phyloP scores from a whole-genome alignment of 192 early-diverging fungal species.

The Oehlia diaphana region DNA sequence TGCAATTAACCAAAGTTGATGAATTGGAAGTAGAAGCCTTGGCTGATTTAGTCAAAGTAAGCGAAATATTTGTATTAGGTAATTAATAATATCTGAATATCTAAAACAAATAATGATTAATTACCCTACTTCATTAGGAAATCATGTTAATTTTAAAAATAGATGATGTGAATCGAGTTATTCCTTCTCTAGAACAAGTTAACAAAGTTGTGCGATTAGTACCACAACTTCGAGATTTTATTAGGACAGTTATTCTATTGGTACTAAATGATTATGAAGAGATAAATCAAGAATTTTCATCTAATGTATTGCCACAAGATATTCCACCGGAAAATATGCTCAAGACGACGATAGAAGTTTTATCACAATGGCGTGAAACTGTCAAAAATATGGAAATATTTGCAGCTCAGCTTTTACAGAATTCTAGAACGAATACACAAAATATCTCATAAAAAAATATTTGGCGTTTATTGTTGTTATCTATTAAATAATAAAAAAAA shows the following conservation, averaged over 20 bases:
- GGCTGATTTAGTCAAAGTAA: neutral
- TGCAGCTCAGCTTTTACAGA: conserved; percentile 3
- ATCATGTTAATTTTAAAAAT: conserved; percentile 6
- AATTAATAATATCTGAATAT: neutral
- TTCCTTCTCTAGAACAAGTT: conserved; percentile 2
- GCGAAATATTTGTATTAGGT: neutral
- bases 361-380: neutral
- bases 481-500: too few species aligned
- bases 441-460: too few species aligned
- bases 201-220: conserved; percentile 7
- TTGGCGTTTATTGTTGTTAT: too few species aligned
- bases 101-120: neutral
- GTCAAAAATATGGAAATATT: neutral
- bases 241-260: neutral
- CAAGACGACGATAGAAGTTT: neutral
- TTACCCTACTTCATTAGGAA: conserved; percentile 1
- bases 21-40: neutral
- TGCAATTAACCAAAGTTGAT: conserved; percentile 10
- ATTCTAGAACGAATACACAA: too few species aligned
- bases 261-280: neutral
- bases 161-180: neutral
- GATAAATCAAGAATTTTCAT: too few species aligned
- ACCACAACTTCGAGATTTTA: conserved; percentile 12
- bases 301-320: neutral
- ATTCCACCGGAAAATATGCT: conserved; percentile 5